Percentiles rank a stretch among this genome's conserved stretches.
Conservation (phyloP, 1,284 basidiomycete genomes). For the Hortiboletus rubellus region DNA sequence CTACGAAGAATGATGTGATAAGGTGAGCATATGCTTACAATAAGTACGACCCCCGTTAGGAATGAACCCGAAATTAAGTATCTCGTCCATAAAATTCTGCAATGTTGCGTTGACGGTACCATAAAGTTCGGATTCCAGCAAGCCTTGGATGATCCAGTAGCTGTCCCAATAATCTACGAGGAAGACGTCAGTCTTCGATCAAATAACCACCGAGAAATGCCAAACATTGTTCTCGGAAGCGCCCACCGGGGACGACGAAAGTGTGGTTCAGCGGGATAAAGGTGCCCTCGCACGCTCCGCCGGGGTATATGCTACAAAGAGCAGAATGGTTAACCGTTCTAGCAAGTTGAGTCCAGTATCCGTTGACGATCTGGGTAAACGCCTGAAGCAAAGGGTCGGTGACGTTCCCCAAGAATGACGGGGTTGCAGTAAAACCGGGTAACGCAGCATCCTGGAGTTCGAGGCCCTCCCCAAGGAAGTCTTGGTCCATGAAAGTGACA, state of each 20-base stretch:
- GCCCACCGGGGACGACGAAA: constrained; percentile 84
- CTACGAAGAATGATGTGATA: neutral
- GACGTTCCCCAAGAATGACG: constrained; percentile 73
- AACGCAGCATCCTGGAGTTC: constrained; percentile 72
- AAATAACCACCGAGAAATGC: constrained; percentile 6
- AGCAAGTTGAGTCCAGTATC: constrained; percentile 81
- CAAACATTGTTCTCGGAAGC: constrained; percentile 71
- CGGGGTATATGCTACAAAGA: constrained; percentile 55
- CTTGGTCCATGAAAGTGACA: constrained; percentile 69
- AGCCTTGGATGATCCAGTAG: constrained; percentile 85
- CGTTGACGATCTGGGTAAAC: constrained; percentile 77
- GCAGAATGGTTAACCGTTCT: constrained; percentile 70
- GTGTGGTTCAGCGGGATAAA: constrained; percentile 89
- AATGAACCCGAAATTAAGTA: constrained; percentile 81
- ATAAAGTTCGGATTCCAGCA: constrained; percentile 77
- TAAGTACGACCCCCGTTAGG: constrained; percentile 90
- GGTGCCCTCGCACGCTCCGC: constrained; percentile 70
- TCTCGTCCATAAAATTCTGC: constrained; percentile 92
- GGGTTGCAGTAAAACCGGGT: constrained; percentile 60
- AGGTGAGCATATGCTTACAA: constrained; percentile 46
- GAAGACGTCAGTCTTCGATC: constrained; percentile 15
- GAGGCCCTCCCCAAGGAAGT: constrained; percentile 84
- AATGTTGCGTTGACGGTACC: constrained; percentile 74
- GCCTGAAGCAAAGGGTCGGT: constrained; percentile 69
- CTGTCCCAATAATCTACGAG: constrained; percentile 76